Evolutionary conservation across 164 flowering plant genomes (phyloP), one percentile per base, ranked within the genome.

Genomic region (Liquidambar formosana): DNA sequence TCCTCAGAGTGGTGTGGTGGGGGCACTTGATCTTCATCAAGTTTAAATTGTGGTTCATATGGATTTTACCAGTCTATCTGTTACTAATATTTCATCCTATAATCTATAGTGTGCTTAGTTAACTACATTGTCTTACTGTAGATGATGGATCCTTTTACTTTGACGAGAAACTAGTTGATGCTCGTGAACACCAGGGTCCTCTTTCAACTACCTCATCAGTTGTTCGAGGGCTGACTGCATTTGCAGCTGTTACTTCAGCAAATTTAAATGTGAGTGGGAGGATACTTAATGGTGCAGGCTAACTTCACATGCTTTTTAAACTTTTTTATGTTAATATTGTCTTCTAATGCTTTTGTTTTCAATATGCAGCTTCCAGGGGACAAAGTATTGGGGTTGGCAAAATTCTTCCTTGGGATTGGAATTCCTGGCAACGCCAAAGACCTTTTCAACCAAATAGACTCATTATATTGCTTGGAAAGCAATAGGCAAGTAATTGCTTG

Each of bases 131-230:
- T 23, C 21, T 61, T 57, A 16, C 41, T 75, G 22, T 65, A 94
- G 98, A 90, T 85, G 97, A 96, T 77, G 98, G 97, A 53, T 66
- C 95, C 63, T 79, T 76, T 46, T 93, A 86, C 79, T 96, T 96
- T 63, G 93, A 91, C 80, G 98, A 95, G 68, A 93, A 93, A 76
- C 65, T 79, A 71, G 82, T 87, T 68, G 89, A 82, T 82, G 83
- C 81, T 28, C 78, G 38, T 63, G 90, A 86, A 49, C 74, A 91
- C 72, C 88, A 80, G 41, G 88, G 91, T 60, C 88, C 98, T 71
- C 81, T 96, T 65, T 84, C 96, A 61, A 88, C 96, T 13, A 82
- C 97, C 22, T 75, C 98, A 26, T 84, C 98, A 14, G 95, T 96
- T 54, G 85, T 93, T 58, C 91, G 84, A 61, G 99, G 99, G 41